Base-by-base conservation (phyloP, 2,329 filamentous ascomycete genomes). In the Rhynchosporium secalis region DNA sequence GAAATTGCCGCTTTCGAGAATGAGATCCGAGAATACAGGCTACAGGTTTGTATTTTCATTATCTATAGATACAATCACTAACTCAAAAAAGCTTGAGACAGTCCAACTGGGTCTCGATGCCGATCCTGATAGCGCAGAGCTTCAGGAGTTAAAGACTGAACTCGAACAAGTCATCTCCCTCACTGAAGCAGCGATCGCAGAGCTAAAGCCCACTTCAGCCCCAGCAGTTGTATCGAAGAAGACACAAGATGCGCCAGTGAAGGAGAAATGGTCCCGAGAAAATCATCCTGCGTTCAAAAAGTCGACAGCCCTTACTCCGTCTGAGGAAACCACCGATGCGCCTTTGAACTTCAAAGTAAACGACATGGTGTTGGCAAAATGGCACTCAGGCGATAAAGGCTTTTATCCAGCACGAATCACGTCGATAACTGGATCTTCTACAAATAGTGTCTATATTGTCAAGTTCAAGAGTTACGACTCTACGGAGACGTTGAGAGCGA, bases 341-440 rank as follows among this genome's bases (percentile, higher is more conserved):
- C 78, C 82, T 0, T 80, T 82, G 2, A 82, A 81, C 9, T 96
- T 93, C 77, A 85, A 89, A 62, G 91, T 96, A 68, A 96, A 96
- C 74, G 95, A 99, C 72, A 90, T 82, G 38, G 90, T 97, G 59
- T 82, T 95, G 76, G 95, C 94, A 52, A 93, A 94, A 77, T 99
- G 93, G 91, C 79, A 89, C 52, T 90, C 91, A 9, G 92, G 92
- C 60, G 95, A 99, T 76, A 92, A 90, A 72, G 84, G 85, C 29
- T 97, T 93, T 78, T 98, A 98, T 78, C 89, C 92, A 51, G 95
- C 93, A 47, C 88, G 91, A 72, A 96, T 99, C 76, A 94, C 92
- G 57, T 93, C 90, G 58, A 93, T 97, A 71, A 97, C 94, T 28
- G 95, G 95, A 62, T 96, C 92, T 8, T 88, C 89, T n/a, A 90